phyloP scores from a whole-genome alignment of 1,284 basidiomycete genomes.

The Apiotrichum laibachii region DNA sequence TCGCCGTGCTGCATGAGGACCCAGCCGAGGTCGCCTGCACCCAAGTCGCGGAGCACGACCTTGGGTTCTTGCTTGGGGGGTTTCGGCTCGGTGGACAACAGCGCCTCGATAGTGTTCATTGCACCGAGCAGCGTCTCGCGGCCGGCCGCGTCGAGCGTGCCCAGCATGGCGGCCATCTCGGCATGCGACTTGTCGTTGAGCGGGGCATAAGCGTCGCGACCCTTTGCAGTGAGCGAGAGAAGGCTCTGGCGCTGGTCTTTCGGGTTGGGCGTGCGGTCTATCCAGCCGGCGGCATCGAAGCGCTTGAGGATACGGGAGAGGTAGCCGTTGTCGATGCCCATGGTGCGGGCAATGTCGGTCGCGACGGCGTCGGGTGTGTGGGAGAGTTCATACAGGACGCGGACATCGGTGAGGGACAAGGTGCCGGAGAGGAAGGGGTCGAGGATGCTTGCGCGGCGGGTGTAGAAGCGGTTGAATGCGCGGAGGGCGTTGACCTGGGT shows the following conservation, averaged over 20 bases:
- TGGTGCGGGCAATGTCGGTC: conserved; percentile 10
- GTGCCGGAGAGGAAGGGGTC: conserved; percentile 9
- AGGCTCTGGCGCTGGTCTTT: conserved; percentile 16
- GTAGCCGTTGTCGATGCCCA: conserved; percentile 18
- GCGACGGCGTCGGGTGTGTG: conserved; percentile 5
- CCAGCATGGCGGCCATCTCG: conserved; percentile 4
- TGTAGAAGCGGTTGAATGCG: conserved; percentile 25
- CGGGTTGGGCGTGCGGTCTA: conserved; percentile 5
- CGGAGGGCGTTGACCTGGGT: conserved; percentile 16
- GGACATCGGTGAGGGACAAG: conserved; percentile 18
- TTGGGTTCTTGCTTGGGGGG: background rate
- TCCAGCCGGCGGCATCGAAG: conserved; percentile 15
- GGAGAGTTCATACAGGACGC: conserved; percentile 19
- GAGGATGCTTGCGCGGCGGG: conserved; percentile 14
- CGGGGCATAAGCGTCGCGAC: conserved; percentile 6
- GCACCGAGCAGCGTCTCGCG: conserved; percentile 5
- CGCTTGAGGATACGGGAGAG: conserved; percentile 21
- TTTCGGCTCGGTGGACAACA: background rate
- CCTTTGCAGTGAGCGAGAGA: conserved; percentile 2
- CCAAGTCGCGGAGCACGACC: conserved; percentile 9
- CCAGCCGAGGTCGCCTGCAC: conserved; percentile 21
- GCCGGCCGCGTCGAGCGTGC: background rate
- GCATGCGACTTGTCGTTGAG: conserved; percentile 7
- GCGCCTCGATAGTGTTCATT: conserved; percentile 8
- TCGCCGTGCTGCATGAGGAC: conserved; percentile 13